Evolutionary conservation across 148 eudicot genomes (phyloP).

Genomic region (Chenopodium suecicum): DNA sequence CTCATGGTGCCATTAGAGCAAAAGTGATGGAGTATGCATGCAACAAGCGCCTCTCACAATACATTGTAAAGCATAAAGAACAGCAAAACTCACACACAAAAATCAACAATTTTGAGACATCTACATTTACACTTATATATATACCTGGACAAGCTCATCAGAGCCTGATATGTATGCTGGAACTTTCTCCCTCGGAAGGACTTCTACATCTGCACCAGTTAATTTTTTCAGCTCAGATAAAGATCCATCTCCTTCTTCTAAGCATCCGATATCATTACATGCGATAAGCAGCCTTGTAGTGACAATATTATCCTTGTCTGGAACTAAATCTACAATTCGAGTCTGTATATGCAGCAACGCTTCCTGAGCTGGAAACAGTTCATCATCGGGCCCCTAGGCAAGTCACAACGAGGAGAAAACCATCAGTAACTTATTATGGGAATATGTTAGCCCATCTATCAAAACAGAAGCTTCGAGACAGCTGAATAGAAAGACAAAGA

Average conservation of each 20-base stretch:
- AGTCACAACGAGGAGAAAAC: conserved; percentile 15
- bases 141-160: conserved; percentile 84
- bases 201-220: conserved; percentile 74
- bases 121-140: neutral
- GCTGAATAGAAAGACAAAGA: neutral
- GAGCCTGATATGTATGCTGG: conserved; percentile 58
- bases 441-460: neutral
- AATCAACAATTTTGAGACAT: neutral
- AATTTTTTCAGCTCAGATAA: conserved; percentile 62
- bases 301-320: conserved; percentile 77
- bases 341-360: conserved; percentile 95
- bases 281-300: conserved; percentile 83
- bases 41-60: neutral
- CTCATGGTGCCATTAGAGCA: no score
- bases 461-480: conserved; percentile 4
- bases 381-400: conserved; percentile 91
- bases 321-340: conserved; percentile 77
- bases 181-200: conserved; percentile 68
- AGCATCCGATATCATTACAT: conserved; percentile 63
- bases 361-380: conserved; percentile 98
- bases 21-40: neutral
- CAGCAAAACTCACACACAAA: neutral
- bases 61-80: neutral
- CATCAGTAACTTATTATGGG: neutral
- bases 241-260: conserved; percentile 54